phyloP scores from a whole-genome alignment of 176 grass and related monocot genomes.

The Oryza longistaminata region DNA sequence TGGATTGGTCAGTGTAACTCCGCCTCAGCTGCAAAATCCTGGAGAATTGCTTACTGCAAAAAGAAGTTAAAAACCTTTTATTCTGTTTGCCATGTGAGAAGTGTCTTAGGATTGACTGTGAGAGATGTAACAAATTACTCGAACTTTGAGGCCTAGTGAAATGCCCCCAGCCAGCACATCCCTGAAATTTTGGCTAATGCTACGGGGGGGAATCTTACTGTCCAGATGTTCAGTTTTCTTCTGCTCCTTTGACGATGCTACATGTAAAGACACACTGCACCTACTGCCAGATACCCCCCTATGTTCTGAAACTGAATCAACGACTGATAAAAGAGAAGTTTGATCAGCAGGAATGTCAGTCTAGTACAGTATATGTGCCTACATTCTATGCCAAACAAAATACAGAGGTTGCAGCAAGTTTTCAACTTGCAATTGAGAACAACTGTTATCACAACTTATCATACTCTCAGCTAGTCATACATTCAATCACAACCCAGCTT shows the following conservation, averaged over 20 bases:
- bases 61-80: not conserved
- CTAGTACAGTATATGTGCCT: not conserved
- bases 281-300: not conserved
- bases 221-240: conserved; percentile 17
- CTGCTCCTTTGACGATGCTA: conserved; percentile 12
- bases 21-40: conserved; percentile 3
- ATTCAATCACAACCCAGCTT: not conserved
- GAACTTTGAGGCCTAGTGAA: conserved; percentile 24
- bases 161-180: not conserved
- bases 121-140: conserved; percentile 28
- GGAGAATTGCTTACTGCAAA: not conserved
- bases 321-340: not conserved
- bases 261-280: not conserved
- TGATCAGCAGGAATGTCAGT: not conserved
- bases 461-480: not conserved
- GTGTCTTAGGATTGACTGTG: not conserved
- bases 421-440: not conserved
- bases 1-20: conserved; percentile 28
- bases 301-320: not conserved
- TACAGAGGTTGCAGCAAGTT: not conserved
- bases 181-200: conserved; percentile 28
- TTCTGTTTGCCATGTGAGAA: conserved; percentile 28
- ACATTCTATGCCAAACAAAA: not conserved
- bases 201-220: conserved; percentile 31
- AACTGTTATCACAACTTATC: not conserved